phyloP scores from a whole-genome alignment of 805 yeast genomes.

The Candida corydali region DNA sequence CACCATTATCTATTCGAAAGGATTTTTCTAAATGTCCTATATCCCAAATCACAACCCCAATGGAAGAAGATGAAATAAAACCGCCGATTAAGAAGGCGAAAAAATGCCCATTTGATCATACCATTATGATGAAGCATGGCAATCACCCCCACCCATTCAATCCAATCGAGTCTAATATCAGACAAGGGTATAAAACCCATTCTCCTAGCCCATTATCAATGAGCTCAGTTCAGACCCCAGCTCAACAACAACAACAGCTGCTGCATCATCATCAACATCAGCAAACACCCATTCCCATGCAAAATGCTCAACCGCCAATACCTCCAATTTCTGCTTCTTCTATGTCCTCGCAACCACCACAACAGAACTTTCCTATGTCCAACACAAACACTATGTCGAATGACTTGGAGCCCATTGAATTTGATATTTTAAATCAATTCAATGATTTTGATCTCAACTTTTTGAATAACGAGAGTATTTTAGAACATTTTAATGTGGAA shows the following conservation, averaged over 20 bases:
- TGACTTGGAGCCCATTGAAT: conserved; percentile 1
- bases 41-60: conserved; percentile 20
- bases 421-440: conserved; percentile 8
- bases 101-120: conserved; percentile 33
- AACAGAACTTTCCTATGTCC: background rate
- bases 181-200: conserved; percentile 2
- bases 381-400: background rate
- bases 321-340: background rate
- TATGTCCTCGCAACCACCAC: background rate
- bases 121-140: background rate
- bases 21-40: conserved; percentile 21
- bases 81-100: conserved; percentile 12
- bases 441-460: conserved; percentile 27
- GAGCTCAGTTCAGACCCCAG: background rate
- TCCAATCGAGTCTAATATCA: conserved; percentile 4
- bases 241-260: background rate
- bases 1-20: conserved; percentile 1
- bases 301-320: background rate
- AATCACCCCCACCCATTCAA: background rate
- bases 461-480: conserved; percentile 20
- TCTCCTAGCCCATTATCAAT: conserved; percentile 5
- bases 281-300: background rate
- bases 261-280: background rate
- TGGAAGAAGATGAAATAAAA: conserved; percentile 11
- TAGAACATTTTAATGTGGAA: conserved; percentile 4